Conservation (phyloP, 306 rosid species). For the Fragaria iinumae region DNA sequence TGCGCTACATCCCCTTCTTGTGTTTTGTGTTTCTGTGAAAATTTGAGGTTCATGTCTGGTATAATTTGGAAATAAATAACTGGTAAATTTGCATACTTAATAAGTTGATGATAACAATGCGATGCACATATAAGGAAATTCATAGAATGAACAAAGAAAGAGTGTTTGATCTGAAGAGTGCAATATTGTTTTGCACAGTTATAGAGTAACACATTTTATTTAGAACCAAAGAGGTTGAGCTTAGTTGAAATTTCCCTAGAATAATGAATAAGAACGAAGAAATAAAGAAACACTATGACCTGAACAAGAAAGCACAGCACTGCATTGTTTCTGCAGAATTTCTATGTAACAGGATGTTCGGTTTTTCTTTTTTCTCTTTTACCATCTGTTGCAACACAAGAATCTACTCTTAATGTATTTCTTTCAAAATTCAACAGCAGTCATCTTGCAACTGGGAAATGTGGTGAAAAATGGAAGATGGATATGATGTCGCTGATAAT, state of each 20-base stretch:
- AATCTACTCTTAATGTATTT: background rate
- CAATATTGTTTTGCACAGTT: background rate
- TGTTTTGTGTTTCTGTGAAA: background rate
- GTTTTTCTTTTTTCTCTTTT: background rate
- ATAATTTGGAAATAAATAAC: background rate
- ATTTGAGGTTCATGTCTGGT: background rate
- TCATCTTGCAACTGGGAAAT: conserved; percentile 13
- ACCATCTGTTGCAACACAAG: background rate
- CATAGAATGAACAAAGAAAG: background rate
- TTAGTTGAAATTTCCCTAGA: background rate
- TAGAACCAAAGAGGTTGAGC: background rate
- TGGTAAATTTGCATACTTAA: background rate
- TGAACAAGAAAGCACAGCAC: background rate
- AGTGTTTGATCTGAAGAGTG: background rate
- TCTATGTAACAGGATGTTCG: background rate
- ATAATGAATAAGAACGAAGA: background rate
- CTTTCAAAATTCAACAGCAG: conserved; percentile 17
- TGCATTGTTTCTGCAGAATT: background rate
- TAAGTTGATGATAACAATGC: background rate
- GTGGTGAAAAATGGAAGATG: conserved; percentile 21
- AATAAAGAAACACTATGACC: background rate
- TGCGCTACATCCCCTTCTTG: background rate
- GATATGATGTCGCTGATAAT: conserved; percentile 21
- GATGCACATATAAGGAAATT: background rate
- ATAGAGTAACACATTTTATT: background rate